phyloP scores from a whole-genome alignment of 2,329 filamentous ascomycete genomes.

The Metarhizium rileyi region DNA sequence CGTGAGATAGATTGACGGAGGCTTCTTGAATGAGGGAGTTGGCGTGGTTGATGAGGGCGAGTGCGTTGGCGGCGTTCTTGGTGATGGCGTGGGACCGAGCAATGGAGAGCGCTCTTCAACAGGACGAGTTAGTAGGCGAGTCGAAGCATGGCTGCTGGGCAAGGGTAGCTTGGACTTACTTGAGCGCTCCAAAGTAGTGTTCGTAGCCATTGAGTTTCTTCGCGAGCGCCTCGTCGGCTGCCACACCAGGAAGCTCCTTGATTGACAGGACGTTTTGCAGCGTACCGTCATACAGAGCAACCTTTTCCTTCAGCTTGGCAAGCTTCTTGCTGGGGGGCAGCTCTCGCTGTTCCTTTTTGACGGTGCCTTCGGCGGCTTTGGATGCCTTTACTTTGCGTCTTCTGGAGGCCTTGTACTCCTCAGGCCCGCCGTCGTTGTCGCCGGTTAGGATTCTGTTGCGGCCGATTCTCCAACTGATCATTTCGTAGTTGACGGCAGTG shows the following conservation, averaged over 20 bases:
- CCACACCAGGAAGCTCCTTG: conserved; percentile 81
- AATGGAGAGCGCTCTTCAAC: conserved; percentile 65
- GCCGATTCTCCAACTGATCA: conserved; percentile 91
- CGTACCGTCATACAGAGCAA: conserved; percentile 83
- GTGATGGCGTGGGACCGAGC: conserved; percentile 74
- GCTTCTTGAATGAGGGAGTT: conserved; percentile 51
- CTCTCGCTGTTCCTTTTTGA: conserved; percentile 37
- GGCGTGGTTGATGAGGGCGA: conserved; percentile 75
- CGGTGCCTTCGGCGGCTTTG: conserved; percentile 20
- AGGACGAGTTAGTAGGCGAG: background rate
- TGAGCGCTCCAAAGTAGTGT: conserved; percentile 80
- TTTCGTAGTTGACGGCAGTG: conserved; percentile 86
- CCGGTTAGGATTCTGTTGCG: conserved; percentile 85
- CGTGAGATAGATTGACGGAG: conserved; percentile 33
- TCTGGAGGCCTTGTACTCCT: conserved; percentile 38
- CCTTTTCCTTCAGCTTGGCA: conserved; percentile 72
- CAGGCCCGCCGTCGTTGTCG: conserved; percentile 62
- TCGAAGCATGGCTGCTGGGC: too few relatives aligned
- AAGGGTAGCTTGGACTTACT: conserved; percentile 40
- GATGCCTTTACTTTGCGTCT: conserved; percentile 35
- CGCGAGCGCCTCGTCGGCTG: conserved; percentile 68
- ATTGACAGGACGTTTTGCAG: conserved; percentile 85
- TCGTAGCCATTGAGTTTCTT: conserved; percentile 68
- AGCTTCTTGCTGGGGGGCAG: conserved; percentile 67
- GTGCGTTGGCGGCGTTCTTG: conserved; percentile 62